These are phyloP conservation scores for Berberis vulgaris DNA, from an alignment of 164 flowering plant genomes.

Conservation along the genomic window DNA sequence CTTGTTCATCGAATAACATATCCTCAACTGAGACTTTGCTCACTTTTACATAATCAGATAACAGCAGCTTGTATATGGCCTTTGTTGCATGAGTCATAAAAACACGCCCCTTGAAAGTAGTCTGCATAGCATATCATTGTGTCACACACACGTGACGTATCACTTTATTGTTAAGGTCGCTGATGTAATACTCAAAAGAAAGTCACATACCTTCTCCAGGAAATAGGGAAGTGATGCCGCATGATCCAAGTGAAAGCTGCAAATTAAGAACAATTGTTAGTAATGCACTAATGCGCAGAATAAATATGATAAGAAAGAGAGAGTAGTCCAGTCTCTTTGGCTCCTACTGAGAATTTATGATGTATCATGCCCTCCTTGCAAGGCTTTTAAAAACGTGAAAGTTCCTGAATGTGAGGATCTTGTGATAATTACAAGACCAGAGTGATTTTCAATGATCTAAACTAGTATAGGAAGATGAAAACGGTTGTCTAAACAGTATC, in stretches of 20 bases:
- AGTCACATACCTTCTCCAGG: slow-evolving; percentile 65
- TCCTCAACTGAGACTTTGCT: slow-evolving; percentile 87
- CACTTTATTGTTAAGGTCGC: neutral
- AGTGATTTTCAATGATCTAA: no score
- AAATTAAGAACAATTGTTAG: slow-evolving; percentile 11
- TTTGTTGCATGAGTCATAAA: slow-evolving; percentile 57
- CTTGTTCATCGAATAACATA: slow-evolving; percentile 43
- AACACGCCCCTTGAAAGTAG: slow-evolving; percentile 89
- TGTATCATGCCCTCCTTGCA: no score
- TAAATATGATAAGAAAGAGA: neutral
- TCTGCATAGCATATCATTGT: slow-evolving; percentile 30
- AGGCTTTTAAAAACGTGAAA: no score
- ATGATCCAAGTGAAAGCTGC: slow-evolving; percentile 98
- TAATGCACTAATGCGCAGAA: neutral
- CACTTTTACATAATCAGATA: slow-evolving; percentile 35
- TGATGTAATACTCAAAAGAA: neutral
- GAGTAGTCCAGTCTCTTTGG: no score
- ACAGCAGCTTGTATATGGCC: slow-evolving; percentile 68
- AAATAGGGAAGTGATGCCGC: slow-evolving; percentile 97
- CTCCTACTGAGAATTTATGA: no score
- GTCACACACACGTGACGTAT: neutral
- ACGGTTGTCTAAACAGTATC: no score
- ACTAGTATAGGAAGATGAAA: no score
- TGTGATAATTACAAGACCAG: no score
- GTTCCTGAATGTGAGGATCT: no score